Evolutionary conservation across 257 asterid species (phyloP).

Genomic region (Craterostigma plantagineum): DNA sequence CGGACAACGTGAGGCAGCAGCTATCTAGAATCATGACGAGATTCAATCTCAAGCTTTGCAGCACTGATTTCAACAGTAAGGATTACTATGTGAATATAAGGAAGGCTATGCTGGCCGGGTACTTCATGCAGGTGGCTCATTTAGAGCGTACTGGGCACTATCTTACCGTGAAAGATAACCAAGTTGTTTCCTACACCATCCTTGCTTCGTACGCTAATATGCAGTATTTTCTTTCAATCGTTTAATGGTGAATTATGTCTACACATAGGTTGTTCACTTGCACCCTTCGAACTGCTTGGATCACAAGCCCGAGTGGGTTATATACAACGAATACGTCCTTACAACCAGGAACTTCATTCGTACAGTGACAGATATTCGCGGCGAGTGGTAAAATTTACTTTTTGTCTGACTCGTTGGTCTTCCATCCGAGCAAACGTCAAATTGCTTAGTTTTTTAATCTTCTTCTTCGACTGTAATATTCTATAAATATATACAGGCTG

Average conservation of each 20-base stretch:
- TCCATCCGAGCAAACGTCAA: too few species aligned
- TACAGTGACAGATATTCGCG: slow-evolving; percentile 82
- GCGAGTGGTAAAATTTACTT: slow-evolving; percentile 98
- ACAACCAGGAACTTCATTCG: slow-evolving; percentile 92
- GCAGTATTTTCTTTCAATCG: too few species aligned
- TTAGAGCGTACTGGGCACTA: slow-evolving; percentile 81
- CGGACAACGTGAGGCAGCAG: slow-evolving; percentile 91
- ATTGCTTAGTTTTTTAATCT: too few species aligned
- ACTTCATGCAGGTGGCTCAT: slow-evolving; percentile 99
- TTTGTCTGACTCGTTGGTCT: too few species aligned
- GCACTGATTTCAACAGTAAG: slow-evolving; percentile 92
- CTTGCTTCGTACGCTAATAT: too few species aligned
- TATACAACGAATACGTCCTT: slow-evolving; percentile 75
- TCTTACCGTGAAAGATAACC: slow-evolving; percentile 91
- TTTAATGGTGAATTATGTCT: background rate
- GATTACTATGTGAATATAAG: slow-evolving; percentile 90
- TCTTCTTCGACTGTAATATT: too few species aligned
- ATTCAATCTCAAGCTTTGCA: slow-evolving; percentile 80
- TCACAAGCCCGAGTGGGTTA: slow-evolving; percentile 97
- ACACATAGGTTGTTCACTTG: slow-evolving; percentile 60
- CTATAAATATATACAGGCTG: slow-evolving; percentile 33
- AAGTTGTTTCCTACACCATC: slow-evolving; percentile 19
- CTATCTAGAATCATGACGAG: slow-evolving; percentile 88
- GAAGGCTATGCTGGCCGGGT: slow-evolving; percentile 99
- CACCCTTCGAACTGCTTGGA: slow-evolving; percentile 95